These are phyloP conservation scores for Irpex lacteus DNA, from an alignment of 1,284 basidiomycete genomes.

Conservation along the genomic window DNA sequence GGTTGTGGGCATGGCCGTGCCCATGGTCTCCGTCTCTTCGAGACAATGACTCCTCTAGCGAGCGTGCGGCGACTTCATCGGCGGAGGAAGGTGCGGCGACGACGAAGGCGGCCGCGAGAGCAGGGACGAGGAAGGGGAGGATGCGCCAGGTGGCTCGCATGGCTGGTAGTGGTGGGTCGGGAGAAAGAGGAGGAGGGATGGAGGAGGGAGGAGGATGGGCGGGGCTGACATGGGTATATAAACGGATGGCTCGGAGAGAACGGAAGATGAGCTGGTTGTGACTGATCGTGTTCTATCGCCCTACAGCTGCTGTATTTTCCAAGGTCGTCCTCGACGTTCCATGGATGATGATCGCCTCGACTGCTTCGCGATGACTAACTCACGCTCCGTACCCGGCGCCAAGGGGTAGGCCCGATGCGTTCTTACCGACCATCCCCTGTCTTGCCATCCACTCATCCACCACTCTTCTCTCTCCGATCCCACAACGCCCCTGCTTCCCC, in stretches of 20 bases:
- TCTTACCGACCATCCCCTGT: too few relatives aligned
- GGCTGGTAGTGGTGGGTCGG: slow-evolving; percentile 15
- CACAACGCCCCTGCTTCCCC: too few relatives aligned
- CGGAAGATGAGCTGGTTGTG: not conserved
- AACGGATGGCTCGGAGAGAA: slow-evolving; percentile 15
- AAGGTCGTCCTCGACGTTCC: not conserved
- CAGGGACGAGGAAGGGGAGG: slow-evolving; percentile 31
- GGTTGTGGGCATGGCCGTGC: slow-evolving; percentile 43
- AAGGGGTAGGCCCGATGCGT: not conserved
- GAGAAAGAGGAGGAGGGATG: slow-evolving; percentile 16
- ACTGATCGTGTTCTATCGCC: not conserved
- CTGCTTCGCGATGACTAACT: not conserved
- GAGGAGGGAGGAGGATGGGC: slow-evolving; percentile 11
- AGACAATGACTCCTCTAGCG: slow-evolving; percentile 18
- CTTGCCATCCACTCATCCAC: not conserved
- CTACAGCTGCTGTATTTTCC: not conserved
- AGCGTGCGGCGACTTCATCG: slow-evolving; percentile 8
- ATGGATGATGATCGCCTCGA: not conserved
- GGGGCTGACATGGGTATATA: slow-evolving; percentile 8
- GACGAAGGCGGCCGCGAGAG: slow-evolving; percentile 25
- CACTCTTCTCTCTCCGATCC: not conserved
- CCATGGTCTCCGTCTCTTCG: slow-evolving; percentile 23
- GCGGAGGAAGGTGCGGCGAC: slow-evolving; percentile 20
- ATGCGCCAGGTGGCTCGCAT: slow-evolving; percentile 32
- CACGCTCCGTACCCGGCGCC: not conserved